Evolutionary conservation across 768 basidiomycete species (phyloP).

Genomic region (Kwoniella botswanensis): DNA sequence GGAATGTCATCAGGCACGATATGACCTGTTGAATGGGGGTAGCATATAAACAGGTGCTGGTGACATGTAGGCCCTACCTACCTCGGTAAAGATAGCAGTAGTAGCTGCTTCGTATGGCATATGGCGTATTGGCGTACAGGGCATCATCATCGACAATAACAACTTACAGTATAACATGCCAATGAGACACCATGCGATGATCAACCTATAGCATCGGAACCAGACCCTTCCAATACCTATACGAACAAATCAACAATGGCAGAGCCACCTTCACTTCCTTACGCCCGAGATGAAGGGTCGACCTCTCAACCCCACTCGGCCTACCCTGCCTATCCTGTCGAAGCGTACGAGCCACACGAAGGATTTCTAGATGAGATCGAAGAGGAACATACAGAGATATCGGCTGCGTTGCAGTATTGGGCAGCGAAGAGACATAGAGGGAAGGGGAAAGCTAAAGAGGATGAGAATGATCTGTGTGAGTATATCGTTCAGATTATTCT

Average conservation of each 20-base stretch:
- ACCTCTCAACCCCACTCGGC: slow-evolving; percentile 49
- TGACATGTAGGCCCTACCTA: neutral
- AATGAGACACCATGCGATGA: neutral
- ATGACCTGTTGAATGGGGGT: slow-evolving; percentile 8
- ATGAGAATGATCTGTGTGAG: slow-evolving; percentile 54
- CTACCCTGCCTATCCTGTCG: slow-evolving; percentile 30
- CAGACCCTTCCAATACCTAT: fast-evolving
- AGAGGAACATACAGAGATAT: slow-evolving; percentile 24
- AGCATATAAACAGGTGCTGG: neutral
- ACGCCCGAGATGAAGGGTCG: slow-evolving; percentile 51
- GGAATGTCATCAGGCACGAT: slow-evolving; percentile 1
- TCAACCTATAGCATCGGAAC: neutral
- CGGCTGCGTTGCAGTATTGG: slow-evolving; percentile 56
- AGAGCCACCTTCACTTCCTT: slow-evolving; percentile 46
- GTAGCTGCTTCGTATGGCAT: neutral
- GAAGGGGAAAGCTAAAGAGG: slow-evolving; percentile 63
- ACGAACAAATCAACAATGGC: slow-evolving; percentile 8
- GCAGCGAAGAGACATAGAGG: slow-evolving; percentile 80
- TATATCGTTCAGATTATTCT: neutral
- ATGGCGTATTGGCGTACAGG: neutral
- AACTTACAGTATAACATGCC: neutral
- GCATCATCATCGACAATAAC: too few species aligned
- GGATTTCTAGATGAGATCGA: slow-evolving; percentile 16
- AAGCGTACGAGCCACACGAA: slow-evolving; percentile 21
- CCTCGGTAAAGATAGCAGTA: neutral